These are phyloP conservation scores for Suhomyces ambrosiae DNA, from an alignment of 1,139 yeast species.

Conservation along the genomic window DNA sequence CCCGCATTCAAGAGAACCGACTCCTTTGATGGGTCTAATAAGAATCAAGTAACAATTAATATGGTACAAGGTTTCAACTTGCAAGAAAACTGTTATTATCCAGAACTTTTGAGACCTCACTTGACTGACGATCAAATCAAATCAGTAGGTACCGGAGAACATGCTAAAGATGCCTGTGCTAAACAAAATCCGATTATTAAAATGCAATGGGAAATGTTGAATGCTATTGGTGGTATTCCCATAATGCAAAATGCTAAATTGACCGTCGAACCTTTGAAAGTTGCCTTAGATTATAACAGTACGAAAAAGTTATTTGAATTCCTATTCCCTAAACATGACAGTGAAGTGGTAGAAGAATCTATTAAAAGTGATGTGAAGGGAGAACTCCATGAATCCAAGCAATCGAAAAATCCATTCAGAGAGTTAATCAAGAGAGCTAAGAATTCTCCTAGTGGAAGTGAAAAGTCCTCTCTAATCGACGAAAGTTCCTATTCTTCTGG, in stretches of 20 bases:
- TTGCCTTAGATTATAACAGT: conserved; percentile 72
- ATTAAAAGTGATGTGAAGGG: conserved; percentile 13
- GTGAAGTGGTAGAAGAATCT: conserved; percentile 3
- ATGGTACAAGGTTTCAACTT: conserved; percentile 76
- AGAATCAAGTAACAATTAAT: conserved; percentile 59
- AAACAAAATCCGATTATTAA: conserved; percentile 44
- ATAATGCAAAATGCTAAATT: conserved; percentile 52
- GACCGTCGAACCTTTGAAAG: conserved; percentile 65
- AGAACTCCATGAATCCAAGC: conserved; percentile 7
- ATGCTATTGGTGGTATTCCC: conserved; percentile 85
- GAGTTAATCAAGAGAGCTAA: conserved; percentile 2
- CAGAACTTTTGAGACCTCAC: conserved; percentile 69
- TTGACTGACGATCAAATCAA: conserved; percentile 16
- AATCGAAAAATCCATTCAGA: conserved; percentile 8
- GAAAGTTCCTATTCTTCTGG: conserved; percentile 8
- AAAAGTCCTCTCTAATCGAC: conserved; percentile 6
- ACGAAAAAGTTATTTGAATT: conserved; percentile 65
- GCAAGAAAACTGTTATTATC: conserved; percentile 61
- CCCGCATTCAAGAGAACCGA: conserved; percentile 64
- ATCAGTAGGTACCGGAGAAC: conserved; percentile 5
- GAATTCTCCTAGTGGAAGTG: conserved; percentile 7
- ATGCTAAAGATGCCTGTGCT: conserved; percentile 2
- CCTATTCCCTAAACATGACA: conserved; percentile 54
- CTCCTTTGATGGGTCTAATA: conserved; percentile 54
- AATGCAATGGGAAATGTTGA: conserved; percentile 71